A percentile compares a stretch with the other conserved stretches of the same genome.
Evolutionary conservation across 2,329 filamentous ascomycete species (phyloP).

Genomic region (Calonectria pteridis): DNA sequence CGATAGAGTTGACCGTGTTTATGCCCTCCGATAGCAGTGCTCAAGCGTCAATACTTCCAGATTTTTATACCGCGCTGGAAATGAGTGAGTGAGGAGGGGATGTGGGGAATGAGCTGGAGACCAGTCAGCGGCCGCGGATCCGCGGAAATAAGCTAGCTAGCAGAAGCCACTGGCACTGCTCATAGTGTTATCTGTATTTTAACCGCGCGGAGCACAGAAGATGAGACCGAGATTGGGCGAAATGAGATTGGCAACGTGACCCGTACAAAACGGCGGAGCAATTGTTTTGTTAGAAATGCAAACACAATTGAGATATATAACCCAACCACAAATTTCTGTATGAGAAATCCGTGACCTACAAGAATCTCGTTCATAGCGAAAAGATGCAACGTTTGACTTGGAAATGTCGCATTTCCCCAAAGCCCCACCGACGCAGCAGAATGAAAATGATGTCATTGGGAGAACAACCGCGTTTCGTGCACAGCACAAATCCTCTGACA

Average conservation of each 20-base stretch:
- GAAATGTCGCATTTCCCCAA: neutral
- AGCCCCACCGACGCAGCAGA: neutral
- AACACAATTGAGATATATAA: neutral
- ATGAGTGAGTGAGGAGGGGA: constrained; percentile 14
- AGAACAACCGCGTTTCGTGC: neutral
- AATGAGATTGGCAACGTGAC: neutral
- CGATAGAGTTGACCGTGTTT: neutral
- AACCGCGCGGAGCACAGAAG: constrained; percentile 24
- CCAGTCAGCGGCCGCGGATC: neutral
- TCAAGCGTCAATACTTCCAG: no score
- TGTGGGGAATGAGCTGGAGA: neutral
- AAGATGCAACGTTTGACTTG: no score
- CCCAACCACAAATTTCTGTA: neutral
- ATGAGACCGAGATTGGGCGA: constrained; percentile 11
- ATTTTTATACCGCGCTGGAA: neutral
- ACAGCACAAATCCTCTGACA: neutral
- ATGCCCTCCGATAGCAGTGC: neutral
- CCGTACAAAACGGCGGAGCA: neutral
- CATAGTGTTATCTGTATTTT: constrained; percentile 3
- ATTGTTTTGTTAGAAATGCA: neutral
- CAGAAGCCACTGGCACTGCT: neutral
- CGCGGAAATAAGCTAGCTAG: neutral
- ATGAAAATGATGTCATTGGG: constrained; percentile 1
- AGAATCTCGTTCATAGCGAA: neutral
- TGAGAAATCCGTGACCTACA: neutral